A percentile compares a stretch with the other conserved stretches of the same genome.
These are phyloP conservation scores for Rheum nobile DNA, from an alignment of 148 eudicot genomes.

Conservation along the genomic window DNA sequence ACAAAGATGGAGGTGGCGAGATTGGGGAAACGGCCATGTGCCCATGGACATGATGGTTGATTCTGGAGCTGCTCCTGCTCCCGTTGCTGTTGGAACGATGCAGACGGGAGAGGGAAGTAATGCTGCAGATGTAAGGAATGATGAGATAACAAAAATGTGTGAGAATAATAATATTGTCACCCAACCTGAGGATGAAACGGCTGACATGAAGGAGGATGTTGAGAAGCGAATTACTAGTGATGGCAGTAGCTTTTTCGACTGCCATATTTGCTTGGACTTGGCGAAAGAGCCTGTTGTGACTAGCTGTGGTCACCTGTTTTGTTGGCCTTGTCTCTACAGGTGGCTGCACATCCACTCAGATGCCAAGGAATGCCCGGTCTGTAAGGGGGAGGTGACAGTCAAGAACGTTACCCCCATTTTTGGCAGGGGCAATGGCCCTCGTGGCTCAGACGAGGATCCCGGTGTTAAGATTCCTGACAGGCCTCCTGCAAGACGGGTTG, in stretches of 20 bases:
- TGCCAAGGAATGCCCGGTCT: constrained; percentile 86
- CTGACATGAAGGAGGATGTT: constrained; percentile 37
- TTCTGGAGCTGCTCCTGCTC: not conserved
- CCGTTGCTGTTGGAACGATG: constrained; percentile 22
- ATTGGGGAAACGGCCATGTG: constrained; percentile 28
- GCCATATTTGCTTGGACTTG: constrained; percentile 87
- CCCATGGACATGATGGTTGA: constrained; percentile 29
- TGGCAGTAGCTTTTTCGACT: constrained; percentile 72
- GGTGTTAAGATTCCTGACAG: constrained; percentile 54
- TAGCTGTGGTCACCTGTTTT: constrained; percentile 94
- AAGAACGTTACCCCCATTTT: constrained; percentile 80
- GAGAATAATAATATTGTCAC: constrained; percentile 42
- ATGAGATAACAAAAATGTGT: constrained; percentile 32
- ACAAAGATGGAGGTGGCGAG: constrained; percentile 47
- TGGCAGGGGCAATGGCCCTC: constrained; percentile 48
- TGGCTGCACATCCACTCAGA: constrained; percentile 73
- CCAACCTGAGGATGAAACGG: constrained; percentile 21
- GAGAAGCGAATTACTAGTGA: constrained; percentile 39
- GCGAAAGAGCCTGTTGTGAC: constrained; percentile 90
- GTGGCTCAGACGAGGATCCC: constrained; percentile 30
- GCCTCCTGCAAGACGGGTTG: constrained; percentile 63
- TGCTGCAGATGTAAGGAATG: constrained; percentile 31
- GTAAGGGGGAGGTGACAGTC: constrained; percentile 84
- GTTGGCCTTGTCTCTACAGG: constrained; percentile 90
- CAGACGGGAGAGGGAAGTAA: constrained; percentile 76